Percentiles rank a stretch among this genome's conserved stretches.
Conservation (phyloP, 2,329 filamentous ascomycete genomes). For the Botrytis squamosa region DNA sequence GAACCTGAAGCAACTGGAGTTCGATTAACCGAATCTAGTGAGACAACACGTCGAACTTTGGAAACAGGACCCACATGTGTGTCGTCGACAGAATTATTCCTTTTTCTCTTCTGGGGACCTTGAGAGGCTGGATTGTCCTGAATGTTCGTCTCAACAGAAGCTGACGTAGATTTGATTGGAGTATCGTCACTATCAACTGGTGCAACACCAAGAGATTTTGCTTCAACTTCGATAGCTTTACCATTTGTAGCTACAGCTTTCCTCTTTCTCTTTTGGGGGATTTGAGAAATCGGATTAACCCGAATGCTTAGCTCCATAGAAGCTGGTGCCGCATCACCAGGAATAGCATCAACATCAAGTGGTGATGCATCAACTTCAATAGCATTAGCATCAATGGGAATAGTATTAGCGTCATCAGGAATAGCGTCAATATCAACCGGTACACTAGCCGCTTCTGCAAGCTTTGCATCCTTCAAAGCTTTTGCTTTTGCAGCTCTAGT, state of each 20-base stretch:
- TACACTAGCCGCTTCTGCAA: background rate
- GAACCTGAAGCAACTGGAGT: background rate
- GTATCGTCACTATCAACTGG: background rate
- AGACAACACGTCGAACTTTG: conserved; percentile 42
- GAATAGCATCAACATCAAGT: background rate
- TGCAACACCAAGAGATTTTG: background rate
- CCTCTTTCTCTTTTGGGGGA: background rate
- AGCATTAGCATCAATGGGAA: background rate
- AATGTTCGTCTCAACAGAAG: background rate
- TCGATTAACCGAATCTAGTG: background rate
- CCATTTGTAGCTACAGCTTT: background rate
- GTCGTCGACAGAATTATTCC: background rate
- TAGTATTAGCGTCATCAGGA: background rate
- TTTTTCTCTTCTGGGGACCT: background rate
- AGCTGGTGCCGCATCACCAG: background rate
- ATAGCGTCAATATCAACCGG: background rate
- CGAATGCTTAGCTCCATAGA: background rate
- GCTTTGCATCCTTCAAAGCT: background rate
- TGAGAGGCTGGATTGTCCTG: background rate
- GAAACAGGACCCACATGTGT: background rate
- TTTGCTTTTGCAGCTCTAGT: background rate
- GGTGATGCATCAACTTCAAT: background rate
- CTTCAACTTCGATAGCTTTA: background rate
- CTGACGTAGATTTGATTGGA: background rate
- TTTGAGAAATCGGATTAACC: background rate